Percentiles rank a stretch among this genome's conserved stretches.
phyloP scores from a whole-genome alignment of 257 asterid species.

The Ligustrum vulgare region DNA sequence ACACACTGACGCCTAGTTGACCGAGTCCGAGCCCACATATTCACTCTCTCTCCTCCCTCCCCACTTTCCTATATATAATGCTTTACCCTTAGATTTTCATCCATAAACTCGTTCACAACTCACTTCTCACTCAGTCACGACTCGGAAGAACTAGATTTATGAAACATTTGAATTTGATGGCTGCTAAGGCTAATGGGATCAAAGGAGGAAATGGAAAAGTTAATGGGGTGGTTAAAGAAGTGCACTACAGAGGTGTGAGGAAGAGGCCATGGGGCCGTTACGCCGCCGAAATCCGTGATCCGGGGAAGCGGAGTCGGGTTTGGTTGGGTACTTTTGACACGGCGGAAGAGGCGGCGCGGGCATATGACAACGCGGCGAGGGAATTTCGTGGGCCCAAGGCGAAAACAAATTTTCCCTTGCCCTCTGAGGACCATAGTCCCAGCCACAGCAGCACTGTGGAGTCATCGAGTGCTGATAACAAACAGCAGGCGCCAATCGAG shows the following conservation, averaged over 20 bases:
- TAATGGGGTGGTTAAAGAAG: slow-evolving; percentile 40
- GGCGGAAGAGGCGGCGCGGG: slow-evolving; percentile 94
- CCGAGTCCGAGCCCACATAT: background rate
- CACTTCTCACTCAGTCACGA: background rate
- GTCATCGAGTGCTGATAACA: slow-evolving; percentile 52
- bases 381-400: slow-evolving; percentile 90
- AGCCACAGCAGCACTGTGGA: slow-evolving; percentile 85
- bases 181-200: slow-evolving; percentile 17
- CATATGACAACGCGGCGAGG: slow-evolving; percentile 78
- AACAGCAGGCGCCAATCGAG: slow-evolving; percentile 40
- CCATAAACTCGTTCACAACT: background rate
- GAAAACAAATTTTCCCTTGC: slow-evolving; percentile 68
- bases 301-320: slow-evolving; percentile 81
- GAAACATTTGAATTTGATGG: slow-evolving; percentile 35
- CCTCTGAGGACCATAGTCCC: slow-evolving; percentile 49
- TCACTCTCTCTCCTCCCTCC: background rate
- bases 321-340: slow-evolving; percentile 94
- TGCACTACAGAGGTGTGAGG: slow-evolving; percentile 77
- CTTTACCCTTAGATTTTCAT: background rate
- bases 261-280: slow-evolving; percentile 99
- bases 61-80: slow-evolving; percentile 28
- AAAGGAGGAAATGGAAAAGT: slow-evolving; percentile 18
- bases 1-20: slow-evolving; percentile 50
- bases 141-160: background rate
- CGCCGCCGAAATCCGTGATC: slow-evolving; percentile 97